Evolutionary conservation across 495 filamentous ascomycete genomes (phyloP).

Genomic region (Xylaria intraflava): DNA sequence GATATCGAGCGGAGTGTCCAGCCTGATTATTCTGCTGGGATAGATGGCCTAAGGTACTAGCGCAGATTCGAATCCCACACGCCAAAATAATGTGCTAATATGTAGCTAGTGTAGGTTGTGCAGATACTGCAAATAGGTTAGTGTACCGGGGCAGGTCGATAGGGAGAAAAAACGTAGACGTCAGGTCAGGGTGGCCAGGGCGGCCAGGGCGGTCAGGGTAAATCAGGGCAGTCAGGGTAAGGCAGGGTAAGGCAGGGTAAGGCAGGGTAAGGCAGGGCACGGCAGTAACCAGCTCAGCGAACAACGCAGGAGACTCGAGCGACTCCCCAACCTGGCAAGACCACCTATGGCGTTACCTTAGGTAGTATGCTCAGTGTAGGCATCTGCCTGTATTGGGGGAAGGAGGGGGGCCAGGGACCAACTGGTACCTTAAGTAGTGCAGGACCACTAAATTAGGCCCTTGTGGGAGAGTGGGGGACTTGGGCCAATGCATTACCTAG

Average conservation of each 20-base stretch:
- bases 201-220: not conserved
- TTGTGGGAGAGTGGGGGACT: constrained; percentile 2
- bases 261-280: too few species aligned
- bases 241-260: too few species aligned
- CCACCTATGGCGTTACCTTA: too few species aligned
- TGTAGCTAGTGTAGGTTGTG: not conserved
- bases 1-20: not conserved
- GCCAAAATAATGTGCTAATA: constrained; percentile 10
- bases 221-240: not conserved
- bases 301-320: not conserved
- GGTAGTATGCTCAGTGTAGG: too few species aligned
- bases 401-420: not conserved
- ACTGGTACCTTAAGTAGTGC: too few species aligned
- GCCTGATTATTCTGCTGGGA: not conserved
- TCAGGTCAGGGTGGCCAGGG: not conserved
- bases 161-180: constrained; percentile 7
- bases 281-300: too few species aligned
- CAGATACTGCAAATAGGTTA: too few species aligned
- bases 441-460: constrained; percentile 8
- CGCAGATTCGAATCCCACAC: constrained; percentile 11
- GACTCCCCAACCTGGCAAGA: constrained; percentile 9
- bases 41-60: not conserved
- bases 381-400: too few species aligned
- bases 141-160: too few species aligned
- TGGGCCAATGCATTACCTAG: not conserved